Evolutionary conservation across 495 filamentous ascomycete genomes (phyloP).

Genomic region (Clohesyomyces aquaticus): DNA sequence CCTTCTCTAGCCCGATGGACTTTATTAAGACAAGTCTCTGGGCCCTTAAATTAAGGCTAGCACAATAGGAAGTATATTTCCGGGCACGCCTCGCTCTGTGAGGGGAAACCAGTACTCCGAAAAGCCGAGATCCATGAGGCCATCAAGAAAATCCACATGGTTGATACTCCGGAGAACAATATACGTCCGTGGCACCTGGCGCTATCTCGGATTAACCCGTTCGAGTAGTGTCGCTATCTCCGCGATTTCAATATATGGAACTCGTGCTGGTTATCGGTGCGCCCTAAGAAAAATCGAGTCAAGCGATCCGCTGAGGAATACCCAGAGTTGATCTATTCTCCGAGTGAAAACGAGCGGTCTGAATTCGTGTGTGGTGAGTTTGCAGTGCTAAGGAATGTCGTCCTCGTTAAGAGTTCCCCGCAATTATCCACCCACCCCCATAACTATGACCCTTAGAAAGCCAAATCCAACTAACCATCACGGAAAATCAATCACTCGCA

Average conservation of each 20-base stretch:
- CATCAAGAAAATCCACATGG: constrained; percentile 16
- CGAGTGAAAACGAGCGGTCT: background rate
- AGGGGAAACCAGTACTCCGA: constrained; percentile 30
- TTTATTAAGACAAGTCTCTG: constrained; percentile 26
- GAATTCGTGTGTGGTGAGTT: too few species aligned
- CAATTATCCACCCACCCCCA: too few species aligned
- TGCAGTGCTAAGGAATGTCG: too few species aligned
- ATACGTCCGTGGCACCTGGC: constrained; percentile 23
- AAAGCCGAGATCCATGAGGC: constrained; percentile 22
- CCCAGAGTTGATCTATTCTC: background rate
- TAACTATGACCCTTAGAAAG: too few species aligned
- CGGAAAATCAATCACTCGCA: too few species aligned
- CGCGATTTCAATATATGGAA: constrained; percentile 1
- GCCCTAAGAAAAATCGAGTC: background rate
- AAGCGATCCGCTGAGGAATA: background rate
- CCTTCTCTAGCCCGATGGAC: constrained; percentile 30
- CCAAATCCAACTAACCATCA: too few species aligned
- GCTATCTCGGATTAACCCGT: constrained; percentile 10
- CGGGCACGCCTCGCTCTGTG: constrained; percentile 9
- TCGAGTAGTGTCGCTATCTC: background rate
- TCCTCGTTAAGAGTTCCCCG: too few species aligned
- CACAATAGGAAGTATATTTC: background rate
- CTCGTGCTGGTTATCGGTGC: background rate
- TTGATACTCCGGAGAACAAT: constrained; percentile 26
- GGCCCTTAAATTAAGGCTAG: constrained; percentile 5